phyloP scores from a whole-genome alignment of 2,329 filamentous ascomycete species.

The Pseudogymnoascus sp. region DNA sequence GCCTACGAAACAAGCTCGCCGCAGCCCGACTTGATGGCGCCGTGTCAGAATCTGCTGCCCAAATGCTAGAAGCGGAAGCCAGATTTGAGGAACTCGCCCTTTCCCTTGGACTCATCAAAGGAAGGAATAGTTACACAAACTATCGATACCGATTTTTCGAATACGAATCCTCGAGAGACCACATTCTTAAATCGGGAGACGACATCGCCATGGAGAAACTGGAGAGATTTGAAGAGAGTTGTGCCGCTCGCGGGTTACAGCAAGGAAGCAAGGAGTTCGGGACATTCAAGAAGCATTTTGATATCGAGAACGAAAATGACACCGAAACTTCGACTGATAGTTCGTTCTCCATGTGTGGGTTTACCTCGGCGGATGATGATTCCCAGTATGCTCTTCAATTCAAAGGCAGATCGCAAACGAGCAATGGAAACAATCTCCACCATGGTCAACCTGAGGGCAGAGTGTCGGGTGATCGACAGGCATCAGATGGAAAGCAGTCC shows the following conservation, averaged over 20 bases:
- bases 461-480: neutral
- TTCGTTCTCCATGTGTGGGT: neutral
- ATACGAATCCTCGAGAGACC: neutral
- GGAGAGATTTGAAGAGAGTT: neutral
- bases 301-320: neutral
- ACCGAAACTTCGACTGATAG: neutral
- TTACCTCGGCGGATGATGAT: neutral
- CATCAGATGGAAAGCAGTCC: neutral
- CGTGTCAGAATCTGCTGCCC: neutral
- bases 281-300: neutral
- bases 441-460: neutral
- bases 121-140: neutral
- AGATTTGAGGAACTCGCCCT: neutral
- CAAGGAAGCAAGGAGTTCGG: neutral
- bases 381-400: neutral
- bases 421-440: neutral
- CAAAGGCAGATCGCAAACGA: neutral
- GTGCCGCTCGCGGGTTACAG: neutral
- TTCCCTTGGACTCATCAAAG: neutral
- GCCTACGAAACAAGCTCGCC: neutral
- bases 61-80: neutral
- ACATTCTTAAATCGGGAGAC: neutral
- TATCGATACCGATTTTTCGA: neutral
- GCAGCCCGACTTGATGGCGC: neutral
- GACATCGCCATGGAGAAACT: neutral